A percentile compares a stretch with the other conserved stretches of the same genome.
Conservation (phyloP, 345 rosid species). For the Brassica nigra region DNA sequence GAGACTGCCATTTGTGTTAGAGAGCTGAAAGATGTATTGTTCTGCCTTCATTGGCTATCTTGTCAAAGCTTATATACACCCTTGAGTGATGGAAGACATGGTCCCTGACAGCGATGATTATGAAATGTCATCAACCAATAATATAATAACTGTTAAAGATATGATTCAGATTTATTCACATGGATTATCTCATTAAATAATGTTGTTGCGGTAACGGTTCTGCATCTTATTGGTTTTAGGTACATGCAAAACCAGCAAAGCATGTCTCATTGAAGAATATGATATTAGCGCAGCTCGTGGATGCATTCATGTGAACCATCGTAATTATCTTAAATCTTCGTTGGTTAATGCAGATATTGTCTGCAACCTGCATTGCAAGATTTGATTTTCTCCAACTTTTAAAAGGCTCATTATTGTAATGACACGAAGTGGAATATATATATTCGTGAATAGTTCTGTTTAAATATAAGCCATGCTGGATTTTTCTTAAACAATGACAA, state of each 20-base stretch:
- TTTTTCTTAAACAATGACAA: background rate
- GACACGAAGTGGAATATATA: background rate
- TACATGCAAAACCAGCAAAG: background rate
- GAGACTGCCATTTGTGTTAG: conserved; percentile 36
- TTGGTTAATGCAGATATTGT: conserved; percentile 14
- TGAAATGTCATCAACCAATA: background rate
- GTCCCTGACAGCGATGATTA: background rate
- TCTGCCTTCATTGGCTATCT: conserved; percentile 2
- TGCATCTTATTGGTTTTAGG: background rate
- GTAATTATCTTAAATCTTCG: background rate
- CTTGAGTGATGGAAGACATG: background rate
- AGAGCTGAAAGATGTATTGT: conserved; percentile 19
- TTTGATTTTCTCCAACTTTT: background rate
- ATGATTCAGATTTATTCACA: conserved; percentile 11
- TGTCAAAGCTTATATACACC: conserved; percentile 9
- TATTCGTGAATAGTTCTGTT: background rate
- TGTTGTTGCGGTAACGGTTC: background rate
- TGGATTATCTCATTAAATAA: background rate
- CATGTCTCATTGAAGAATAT: conserved; percentile 1
- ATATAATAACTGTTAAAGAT: background rate
- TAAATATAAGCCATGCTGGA: background rate
- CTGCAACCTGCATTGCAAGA: conserved; percentile 21
- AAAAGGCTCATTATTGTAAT: background rate
- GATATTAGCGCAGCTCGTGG: conserved; percentile 15
- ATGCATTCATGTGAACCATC: conserved; percentile 17